Conservation (phyloP, 2,329 filamentous ascomycete genomes). For the Ilyonectria sp. region DNA sequence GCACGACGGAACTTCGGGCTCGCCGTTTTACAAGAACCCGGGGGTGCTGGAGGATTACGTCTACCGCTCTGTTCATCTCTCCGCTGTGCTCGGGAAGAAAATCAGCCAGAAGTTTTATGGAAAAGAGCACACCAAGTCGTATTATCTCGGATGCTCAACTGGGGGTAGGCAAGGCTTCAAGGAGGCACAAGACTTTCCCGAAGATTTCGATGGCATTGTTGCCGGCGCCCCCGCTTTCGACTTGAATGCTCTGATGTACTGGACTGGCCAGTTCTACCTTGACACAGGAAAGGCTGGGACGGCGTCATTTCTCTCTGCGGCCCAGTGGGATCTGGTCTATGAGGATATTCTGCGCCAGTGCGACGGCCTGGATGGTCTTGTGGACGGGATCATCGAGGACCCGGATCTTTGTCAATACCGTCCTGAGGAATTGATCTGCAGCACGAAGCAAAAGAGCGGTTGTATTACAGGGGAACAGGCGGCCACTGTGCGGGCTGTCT, state of each 20-base stretch:
- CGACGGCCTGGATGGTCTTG: slow-evolving; percentile 63
- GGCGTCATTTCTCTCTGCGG: slow-evolving; percentile 40
- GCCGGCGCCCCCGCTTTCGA: slow-evolving; percentile 64
- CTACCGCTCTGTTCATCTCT: slow-evolving; percentile 60
- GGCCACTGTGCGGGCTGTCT: slow-evolving; percentile 41
- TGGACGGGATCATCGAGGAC: slow-evolving; percentile 64
- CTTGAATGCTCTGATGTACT: slow-evolving; percentile 60
- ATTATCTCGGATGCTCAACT: slow-evolving; percentile 72
- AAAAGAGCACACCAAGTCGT: slow-evolving; percentile 58
- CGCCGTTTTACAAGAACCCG: slow-evolving; percentile 52
- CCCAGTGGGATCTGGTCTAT: slow-evolving; percentile 58
- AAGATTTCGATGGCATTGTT: slow-evolving; percentile 68
- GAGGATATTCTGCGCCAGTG: slow-evolving; percentile 63
- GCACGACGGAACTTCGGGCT: slow-evolving; percentile 60
- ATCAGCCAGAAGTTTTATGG: slow-evolving; percentile 66
- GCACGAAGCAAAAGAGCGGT: neutral
- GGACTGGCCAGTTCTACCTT: slow-evolving; percentile 14
- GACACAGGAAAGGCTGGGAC: neutral
- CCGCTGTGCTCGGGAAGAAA: slow-evolving; percentile 63
- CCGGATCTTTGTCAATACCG: slow-evolving; percentile 61
- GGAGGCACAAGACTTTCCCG: slow-evolving; percentile 66
- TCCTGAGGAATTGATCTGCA: slow-evolving; percentile 57
- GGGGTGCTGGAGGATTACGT: slow-evolving; percentile 56
- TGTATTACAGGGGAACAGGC: slow-evolving; percentile 13
- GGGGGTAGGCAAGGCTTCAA: slow-evolving; percentile 72